Evolutionary conservation across 1,139 yeast species (phyloP), one percentile per base, ranked within the genome.

Genomic region (Kazachstania sp.): DNA sequence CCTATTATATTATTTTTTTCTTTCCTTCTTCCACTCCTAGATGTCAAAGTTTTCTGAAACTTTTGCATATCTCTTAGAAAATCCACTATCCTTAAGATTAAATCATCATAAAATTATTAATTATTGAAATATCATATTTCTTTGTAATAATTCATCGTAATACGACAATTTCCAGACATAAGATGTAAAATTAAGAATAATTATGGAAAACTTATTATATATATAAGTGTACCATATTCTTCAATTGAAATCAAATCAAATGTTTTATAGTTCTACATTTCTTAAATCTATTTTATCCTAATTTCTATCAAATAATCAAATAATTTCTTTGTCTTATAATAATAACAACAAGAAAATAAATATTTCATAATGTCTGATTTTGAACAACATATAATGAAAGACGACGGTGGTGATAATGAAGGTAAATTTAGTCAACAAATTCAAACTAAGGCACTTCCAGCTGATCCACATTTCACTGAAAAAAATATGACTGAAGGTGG

Each of bases 401-500:
- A 16, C 3, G 41, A 38, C 15, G 32, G 15, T 18, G 19, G 16
- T 6, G 34, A 38, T 11, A 19, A 36, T 4, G 20, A 23, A 2
- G 32, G 5, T 6, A 30, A 38, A 30, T 30, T 16, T 9, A 38
- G 29, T 28, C 41, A 28, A 30, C 13, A 34, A n/a, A 26, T 39
- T 13, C 35, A 39, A 13, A 39, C 42, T 18, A 39, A 30, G 18
- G 12, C 23, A 18, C 11, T 39, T 11, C 26, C 28, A 9, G 20
- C 12, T n/a, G 42, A 29, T 5, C 18, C 19, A 7, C 7, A 18
- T 12, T n/a, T 15, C 9, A 12, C 28, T 29, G 42, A 39, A 31
- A 34, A 15, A 30, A 49, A 64, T 45, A 66, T 69, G 52, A 78
- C 82, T 31, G 70, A 63, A 34, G 95, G 95, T 71, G 95, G 95